Conservation (phyloP, 73 alveolate genomes). For the Halteria grandinella region DNA sequence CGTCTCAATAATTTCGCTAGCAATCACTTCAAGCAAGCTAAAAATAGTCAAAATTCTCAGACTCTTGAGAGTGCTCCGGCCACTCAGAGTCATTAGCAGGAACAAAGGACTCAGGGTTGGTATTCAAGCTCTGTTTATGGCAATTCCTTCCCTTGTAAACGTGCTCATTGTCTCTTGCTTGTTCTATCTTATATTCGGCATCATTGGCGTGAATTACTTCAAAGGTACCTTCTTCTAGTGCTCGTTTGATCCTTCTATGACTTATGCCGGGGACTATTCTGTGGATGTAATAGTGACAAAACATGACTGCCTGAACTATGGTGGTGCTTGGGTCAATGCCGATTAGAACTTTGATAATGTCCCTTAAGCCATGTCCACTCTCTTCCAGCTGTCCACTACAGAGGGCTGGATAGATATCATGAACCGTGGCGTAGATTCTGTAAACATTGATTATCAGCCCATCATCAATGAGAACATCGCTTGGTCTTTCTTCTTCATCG, state of each 20-base stretch:
- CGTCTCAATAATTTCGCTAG: constrained; percentile 68
- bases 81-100: constrained; percentile 87
- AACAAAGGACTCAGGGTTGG: constrained; percentile 86
- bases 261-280: neutral
- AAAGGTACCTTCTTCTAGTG: constrained; percentile 76
- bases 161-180: constrained; percentile 76
- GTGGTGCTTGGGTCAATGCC: constrained; percentile 68
- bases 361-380: constrained; percentile 58
- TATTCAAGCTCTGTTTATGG: constrained; percentile 82
- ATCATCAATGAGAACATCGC: neutral
- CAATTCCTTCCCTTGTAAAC: constrained; percentile 81
- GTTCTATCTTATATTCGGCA: constrained; percentile 80
- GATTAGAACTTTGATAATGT: constrained; percentile 68
- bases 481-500: neutral
- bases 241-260: constrained; percentile 7
- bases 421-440: constrained; percentile 72
- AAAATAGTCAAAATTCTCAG: constrained; percentile 84
- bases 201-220: constrained; percentile 70
- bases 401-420: constrained; percentile 77
- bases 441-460: constrained; percentile 17
- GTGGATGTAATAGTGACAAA: constrained; percentile 2
- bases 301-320: constrained; percentile 64
- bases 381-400: constrained; percentile 62
- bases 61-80: constrained; percentile 89
- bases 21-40: constrained; percentile 54